phyloP scores from a whole-genome alignment of 495 filamentous ascomycete species.

The Lepidopterella palustris region DNA sequence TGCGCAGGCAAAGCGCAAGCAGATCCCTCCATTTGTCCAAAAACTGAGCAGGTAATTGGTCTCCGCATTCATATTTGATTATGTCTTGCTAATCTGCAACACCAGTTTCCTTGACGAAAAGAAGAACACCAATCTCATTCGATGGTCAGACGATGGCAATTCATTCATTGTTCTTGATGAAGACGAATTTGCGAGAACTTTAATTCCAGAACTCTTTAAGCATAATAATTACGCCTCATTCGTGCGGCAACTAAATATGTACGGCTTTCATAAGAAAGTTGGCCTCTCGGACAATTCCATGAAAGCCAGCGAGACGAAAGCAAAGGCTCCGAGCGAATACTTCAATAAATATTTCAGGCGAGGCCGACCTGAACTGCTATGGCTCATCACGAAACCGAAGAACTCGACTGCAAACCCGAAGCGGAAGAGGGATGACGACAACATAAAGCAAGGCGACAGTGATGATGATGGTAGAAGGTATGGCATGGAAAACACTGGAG shows the following conservation, averaged over 20 bases:
- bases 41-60: slow-evolving; percentile 85
- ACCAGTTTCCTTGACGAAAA: slow-evolving; percentile 83
- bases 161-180: slow-evolving; percentile 97
- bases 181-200: slow-evolving; percentile 94
- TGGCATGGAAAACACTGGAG: slow-evolving; percentile 19
- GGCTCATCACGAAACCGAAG: slow-evolving; percentile 97
- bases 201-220: slow-evolving; percentile 97
- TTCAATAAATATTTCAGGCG: slow-evolving; percentile 93
- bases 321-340: slow-evolving; percentile 97
- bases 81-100: not conserved
- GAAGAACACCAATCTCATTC: slow-evolving; percentile 88
- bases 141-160: slow-evolving; percentile 93
- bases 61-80: not conserved
- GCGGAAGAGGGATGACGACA: slow-evolving; percentile 62
- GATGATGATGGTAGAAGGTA: slow-evolving; percentile 34
- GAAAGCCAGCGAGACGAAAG: slow-evolving; percentile 92
- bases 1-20: slow-evolving; percentile 77
- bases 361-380: slow-evolving; percentile 86
- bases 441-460: slow-evolving; percentile 49
- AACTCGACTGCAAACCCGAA: slow-evolving; percentile 47
- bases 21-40: slow-evolving; percentile 96
- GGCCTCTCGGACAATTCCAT: slow-evolving; percentile 95
- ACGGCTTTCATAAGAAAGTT: slow-evolving; percentile 98
- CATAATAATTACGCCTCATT: slow-evolving; percentile 99
- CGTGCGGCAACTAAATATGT: slow-evolving; percentile 98